Evolutionary conservation across 768 basidiomycete species (phyloP).

Genomic region (Antrodiella citrinella): DNA sequence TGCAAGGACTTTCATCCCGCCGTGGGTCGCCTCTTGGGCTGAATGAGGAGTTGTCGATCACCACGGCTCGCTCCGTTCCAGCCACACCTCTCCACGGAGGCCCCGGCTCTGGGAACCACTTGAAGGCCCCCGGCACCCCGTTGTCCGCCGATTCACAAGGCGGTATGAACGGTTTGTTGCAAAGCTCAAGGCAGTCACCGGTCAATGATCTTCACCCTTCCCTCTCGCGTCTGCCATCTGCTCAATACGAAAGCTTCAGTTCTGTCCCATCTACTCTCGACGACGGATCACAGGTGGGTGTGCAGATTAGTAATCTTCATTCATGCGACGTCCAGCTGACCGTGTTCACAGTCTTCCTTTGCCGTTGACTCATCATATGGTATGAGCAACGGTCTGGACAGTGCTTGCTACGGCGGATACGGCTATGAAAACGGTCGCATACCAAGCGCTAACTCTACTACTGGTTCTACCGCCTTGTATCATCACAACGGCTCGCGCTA

Average conservation of each 20-base stretch:
- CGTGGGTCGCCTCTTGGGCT: conserved; percentile 66
- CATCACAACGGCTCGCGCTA: conserved; percentile 75
- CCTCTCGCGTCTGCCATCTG: conserved; percentile 55
- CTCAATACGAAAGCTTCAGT: conserved; percentile 45
- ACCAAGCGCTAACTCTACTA: conserved; percentile 27
- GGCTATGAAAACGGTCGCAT: conserved; percentile 44
- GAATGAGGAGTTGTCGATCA: conserved; percentile 52
- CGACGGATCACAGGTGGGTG: neutral
- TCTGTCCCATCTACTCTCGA: neutral
- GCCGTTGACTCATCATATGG: conserved; percentile 43
- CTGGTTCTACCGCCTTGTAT: conserved; percentile 70
- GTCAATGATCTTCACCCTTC: conserved; percentile 65
- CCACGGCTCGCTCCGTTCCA: conserved; percentile 70
- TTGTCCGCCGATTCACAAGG: conserved; percentile 50
- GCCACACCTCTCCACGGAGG: conserved; percentile 65
- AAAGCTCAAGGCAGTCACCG: conserved; percentile 35
- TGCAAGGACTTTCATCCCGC: conserved; percentile 46
- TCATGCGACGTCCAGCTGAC: neutral
- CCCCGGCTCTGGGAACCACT: conserved; percentile 36
- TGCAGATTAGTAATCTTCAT: neutral
- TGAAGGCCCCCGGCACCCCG: conserved; percentile 66
- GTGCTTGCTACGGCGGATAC: conserved; percentile 47
- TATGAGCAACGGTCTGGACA: conserved; percentile 40
- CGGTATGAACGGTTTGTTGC: conserved; percentile 33
- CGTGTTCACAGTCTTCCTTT: neutral